Evolutionary conservation across 345 rosid species (phyloP).

Genomic region (Lumnitzera racemosa): DNA sequence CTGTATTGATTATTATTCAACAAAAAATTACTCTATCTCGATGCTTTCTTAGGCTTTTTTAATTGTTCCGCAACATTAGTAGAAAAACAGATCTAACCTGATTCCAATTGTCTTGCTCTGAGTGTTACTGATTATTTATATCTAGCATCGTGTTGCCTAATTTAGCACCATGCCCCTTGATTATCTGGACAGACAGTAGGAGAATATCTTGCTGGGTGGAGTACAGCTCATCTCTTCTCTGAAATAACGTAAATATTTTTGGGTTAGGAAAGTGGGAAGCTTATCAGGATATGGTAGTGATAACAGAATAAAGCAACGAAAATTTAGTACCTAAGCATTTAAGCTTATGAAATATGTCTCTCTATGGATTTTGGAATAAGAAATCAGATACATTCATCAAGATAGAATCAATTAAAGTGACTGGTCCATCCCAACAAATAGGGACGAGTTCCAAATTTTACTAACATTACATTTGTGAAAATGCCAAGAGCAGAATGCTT

Average conservation of each 20-base stretch:
- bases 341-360: too few species aligned
- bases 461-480: background rate
- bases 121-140: constrained; percentile 1
- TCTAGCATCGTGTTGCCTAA: constrained; percentile 36
- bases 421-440: too few species aligned
- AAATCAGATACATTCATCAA: background rate
- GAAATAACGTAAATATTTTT: background rate
- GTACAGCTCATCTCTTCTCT: constrained; percentile 71
- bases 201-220: constrained; percentile 65
- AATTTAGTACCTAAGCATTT: too few species aligned
- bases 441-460: too few species aligned
- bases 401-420: background rate
- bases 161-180: constrained; percentile 62
- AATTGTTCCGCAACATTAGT: too few species aligned
- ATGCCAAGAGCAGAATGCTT: background rate
- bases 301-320: background rate
- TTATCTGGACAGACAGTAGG: constrained; percentile 52
- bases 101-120: background rate
- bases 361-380: background rate
- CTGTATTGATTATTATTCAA: background rate
- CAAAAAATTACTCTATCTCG: too few species aligned
- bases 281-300: background rate
- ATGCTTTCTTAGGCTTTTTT: too few species aligned
- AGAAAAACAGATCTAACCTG: constrained; percentile 2
- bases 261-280: background rate